Base-by-base conservation (phyloP, 208 protist species). In the Crithidia fasciculata region DNA sequence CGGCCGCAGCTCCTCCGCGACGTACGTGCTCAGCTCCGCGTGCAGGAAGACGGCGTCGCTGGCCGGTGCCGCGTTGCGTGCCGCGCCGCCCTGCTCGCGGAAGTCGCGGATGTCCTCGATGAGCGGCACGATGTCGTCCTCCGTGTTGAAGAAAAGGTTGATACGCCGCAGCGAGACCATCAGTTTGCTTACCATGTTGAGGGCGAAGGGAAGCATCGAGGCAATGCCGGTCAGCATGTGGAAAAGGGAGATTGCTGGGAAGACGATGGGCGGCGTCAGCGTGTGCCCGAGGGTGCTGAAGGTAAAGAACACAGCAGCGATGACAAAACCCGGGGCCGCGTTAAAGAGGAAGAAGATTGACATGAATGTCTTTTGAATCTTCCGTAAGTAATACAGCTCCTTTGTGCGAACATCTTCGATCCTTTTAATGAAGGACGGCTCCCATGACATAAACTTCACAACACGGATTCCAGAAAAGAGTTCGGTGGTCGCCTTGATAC, bases 361-460 rank as follows among this genome's bases (percentile, higher is more conserved):
- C 41, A 88, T 64, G n/a, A 72, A 68, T 41, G 50, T 50, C 47
- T 78, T 49, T 64, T 82, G 80, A 4, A 80, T 62, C 16, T 53
- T 37, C 41, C 72, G 94, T 9, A 49, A 2, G 12, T 15, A 13
- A 13, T 49, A 13, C 7, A 49, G 45, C 71, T 95, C 85, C 53
- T 80, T 49, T 4, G 44, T 16, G 43, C 91, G 68, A 13, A 81
- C 76, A 18, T 69, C 60, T 36, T 82, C 52, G 53, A 96, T 77
- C n/a, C 55, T 19, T 12, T 40, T 36, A n/a, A 81, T 41, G 52
- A 96, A 93, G 47, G 55, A 66, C 28, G 85, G 73, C 67, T 98
- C 96, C 93, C 93, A 98, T 8, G 85, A 87, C 84, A 93, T 98
- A 13, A 98, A 85, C 84, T 98, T 98, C 53, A 93, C 87, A 1